Percentiles rank a stretch among this genome's conserved stretches.
phyloP scores from a whole-genome alignment of 1,284 basidiomycete genomes.

The Rhizoctonia solani region DNA sequence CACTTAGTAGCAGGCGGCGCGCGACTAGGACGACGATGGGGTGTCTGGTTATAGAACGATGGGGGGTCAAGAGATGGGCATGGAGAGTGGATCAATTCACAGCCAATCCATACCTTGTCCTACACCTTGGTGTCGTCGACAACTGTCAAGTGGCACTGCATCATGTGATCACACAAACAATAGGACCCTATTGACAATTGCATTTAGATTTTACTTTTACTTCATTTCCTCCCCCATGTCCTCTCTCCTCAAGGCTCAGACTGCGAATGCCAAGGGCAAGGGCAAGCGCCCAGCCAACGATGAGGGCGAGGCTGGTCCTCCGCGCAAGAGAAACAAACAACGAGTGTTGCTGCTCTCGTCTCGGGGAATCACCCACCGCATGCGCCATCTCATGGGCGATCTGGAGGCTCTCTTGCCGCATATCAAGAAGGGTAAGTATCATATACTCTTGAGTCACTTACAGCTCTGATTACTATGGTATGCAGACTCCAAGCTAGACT shows the following conservation, averaged over 20 bases:
- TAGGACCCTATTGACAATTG: slow-evolving; percentile 18
- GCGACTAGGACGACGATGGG: slow-evolving; percentile 5
- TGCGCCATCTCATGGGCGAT: slow-evolving; percentile 98
- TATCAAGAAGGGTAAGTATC: slow-evolving; percentile 85
- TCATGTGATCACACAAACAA: slow-evolving; percentile 23
- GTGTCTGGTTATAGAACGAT: slow-evolving; percentile 2
- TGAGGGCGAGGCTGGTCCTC: slow-evolving; percentile 27
- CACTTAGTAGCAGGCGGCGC: slow-evolving; percentile 13
- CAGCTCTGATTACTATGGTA: neutral
- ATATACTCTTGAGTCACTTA: neutral
- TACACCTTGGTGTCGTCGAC: neutral
- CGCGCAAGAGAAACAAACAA: slow-evolving; percentile 78
- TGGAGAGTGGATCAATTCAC: slow-evolving; percentile 15
- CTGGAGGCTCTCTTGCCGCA: slow-evolving; percentile 90
- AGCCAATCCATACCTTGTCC: slow-evolving; percentile 18
- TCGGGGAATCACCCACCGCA: slow-evolving; percentile 92
- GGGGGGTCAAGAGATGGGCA: slow-evolving; percentile 31
- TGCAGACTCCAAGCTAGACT: slow-evolving; percentile 93
- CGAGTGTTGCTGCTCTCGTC: slow-evolving; percentile 91
- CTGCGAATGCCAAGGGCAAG: slow-evolving; percentile 54
- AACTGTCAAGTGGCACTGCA: slow-evolving; percentile 6
- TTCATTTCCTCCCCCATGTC: slow-evolving; percentile 54
- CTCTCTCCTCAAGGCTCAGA: slow-evolving; percentile 66
- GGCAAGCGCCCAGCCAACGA: slow-evolving; percentile 41
- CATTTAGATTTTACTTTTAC: slow-evolving; percentile 12